Percentiles rank a stretch among this genome's conserved stretches.
phyloP scores from a whole-genome alignment of 2,329 filamentous ascomycete species.

The Monilinia fructicola region DNA sequence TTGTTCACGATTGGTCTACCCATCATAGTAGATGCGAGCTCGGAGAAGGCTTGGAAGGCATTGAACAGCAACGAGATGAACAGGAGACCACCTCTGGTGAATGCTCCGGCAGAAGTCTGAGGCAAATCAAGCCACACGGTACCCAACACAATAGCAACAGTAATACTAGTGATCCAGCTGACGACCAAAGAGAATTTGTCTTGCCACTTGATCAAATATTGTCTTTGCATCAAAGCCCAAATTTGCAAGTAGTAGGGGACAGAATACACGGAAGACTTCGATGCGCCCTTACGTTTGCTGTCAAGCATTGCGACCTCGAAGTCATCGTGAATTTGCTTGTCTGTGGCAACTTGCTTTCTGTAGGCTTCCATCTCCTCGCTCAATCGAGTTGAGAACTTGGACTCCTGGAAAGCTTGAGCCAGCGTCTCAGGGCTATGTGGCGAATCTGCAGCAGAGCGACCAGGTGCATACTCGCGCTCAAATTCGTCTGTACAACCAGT shows the following conservation, averaged over 20 bases:
- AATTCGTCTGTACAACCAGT: constrained; percentile 72
- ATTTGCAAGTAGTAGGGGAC: constrained; percentile 82
- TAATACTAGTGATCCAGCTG: constrained; percentile 68
- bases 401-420: constrained; percentile 68
- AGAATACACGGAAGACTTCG: constrained; percentile 73
- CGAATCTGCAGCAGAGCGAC: constrained; percentile 62
- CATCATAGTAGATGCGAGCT: constrained; percentile 72
- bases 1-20: constrained; percentile 79
- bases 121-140: constrained; percentile 75
- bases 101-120: constrained; percentile 64
- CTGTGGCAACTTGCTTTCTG: constrained; percentile 59
- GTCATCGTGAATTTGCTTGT: constrained; percentile 69
- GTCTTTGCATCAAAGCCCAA: constrained; percentile 79
- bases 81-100: constrained; percentile 77
- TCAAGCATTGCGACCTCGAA: constrained; percentile 75
- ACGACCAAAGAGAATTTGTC: constrained; percentile 76
- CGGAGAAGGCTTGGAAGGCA: constrained; percentile 81
- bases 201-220: constrained; percentile 83
- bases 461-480: constrained; percentile 68
- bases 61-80: constrained; percentile 83
- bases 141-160: constrained; percentile 76
- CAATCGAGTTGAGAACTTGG: constrained; percentile 56
- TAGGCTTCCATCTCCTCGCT: constrained; percentile 68
- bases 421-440: constrained; percentile 68
- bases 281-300: constrained; percentile 72